Base-by-base conservation (phyloP, 2,329 filamentous ascomycete genomes). In the Chaetomium olivaceum region DNA sequence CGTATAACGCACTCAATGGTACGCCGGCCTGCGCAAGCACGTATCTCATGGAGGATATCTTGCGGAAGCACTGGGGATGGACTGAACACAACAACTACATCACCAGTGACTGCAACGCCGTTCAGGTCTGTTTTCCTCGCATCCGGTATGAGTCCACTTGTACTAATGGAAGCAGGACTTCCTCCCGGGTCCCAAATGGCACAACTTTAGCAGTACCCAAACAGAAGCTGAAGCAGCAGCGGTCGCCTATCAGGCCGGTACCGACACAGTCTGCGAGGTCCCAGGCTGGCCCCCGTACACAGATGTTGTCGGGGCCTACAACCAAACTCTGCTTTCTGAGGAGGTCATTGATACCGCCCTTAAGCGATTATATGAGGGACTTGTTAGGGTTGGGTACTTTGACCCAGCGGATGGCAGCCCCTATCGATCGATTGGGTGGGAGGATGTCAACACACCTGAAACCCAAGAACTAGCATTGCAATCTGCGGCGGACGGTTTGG, bases 1-100 rank as follows among this genome's bases (percentile, higher is more conserved):
- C 82, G 0, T 88, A 88, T 73, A 88, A 91, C 68, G 78, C 86
- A 0, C 80, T 91, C 50, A 89, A 91, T 64, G 89, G 89, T 0
- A 81, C 87, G 0, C 88, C 71, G 4, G 68, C 69, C 0, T 73
- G 71, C 21, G 71, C 67, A 0, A 68, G 85, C 67, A 78, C 80
- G 0, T 91, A 87, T 68, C 80, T 91, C 0, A 80, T 90, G 43
- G 80, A 88, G 66, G 84, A 83, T 0, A 78, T 91, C 14, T 78
- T 91, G 1, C 82, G 89, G 2, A 59, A 71, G 48, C 71, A 73
- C 64, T 73, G 69, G 69, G 64, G 65, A 50, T 73, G 71, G 71
- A 71, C 69, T 12, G 66, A 67, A 19, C 55, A 73, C 46, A 69
- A 69, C 65, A 71, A 72, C 36, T 71, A 61, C 43, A 66, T 73